phyloP scores from a whole-genome alignment of 2,329 filamentous ascomycete genomes.

The Rutstroemia sp. region DNA sequence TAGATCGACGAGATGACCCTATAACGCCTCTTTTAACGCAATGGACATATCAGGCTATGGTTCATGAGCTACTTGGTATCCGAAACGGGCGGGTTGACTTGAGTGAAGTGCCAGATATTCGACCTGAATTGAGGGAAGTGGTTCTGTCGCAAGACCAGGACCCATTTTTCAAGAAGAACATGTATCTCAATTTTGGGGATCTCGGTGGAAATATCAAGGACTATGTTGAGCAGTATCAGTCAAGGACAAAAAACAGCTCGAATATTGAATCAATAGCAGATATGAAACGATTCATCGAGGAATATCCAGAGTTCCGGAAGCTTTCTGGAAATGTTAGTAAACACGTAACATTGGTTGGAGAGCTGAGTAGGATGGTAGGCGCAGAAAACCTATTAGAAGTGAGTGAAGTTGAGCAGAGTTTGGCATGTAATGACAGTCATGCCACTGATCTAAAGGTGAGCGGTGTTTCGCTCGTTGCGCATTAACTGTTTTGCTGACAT shows the following conservation, averaged over 20 bases:
- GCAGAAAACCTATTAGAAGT: slow-evolving; percentile 88
- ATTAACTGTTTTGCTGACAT: not conserved
- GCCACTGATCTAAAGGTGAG: slow-evolving; percentile 78
- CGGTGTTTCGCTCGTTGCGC: not conserved
- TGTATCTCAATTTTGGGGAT: slow-evolving; percentile 97
- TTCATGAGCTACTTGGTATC: slow-evolving; percentile 91
- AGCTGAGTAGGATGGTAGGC: slow-evolving; percentile 81
- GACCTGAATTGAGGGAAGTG: slow-evolving; percentile 85
- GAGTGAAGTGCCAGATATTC: slow-evolving; percentile 72
- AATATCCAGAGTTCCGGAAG: slow-evolving; percentile 96
- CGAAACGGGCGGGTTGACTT: slow-evolving; percentile 91
- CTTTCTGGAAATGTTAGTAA: slow-evolving; percentile 98
- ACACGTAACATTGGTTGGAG: slow-evolving; percentile 91
- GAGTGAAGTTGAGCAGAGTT: slow-evolving; percentile 91
- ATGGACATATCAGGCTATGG: slow-evolving; percentile 99
- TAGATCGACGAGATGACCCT: slow-evolving; percentile 90
- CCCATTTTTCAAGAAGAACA: slow-evolving; percentile 98
- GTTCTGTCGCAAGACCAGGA: slow-evolving; percentile 95
- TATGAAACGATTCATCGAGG: slow-evolving; percentile 99
- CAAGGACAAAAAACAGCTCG: slow-evolving; percentile 91
- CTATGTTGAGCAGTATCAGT: slow-evolving; percentile 96
- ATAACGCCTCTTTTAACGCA: slow-evolving; percentile 91
- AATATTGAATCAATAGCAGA: slow-evolving; percentile 96
- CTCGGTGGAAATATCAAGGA: slow-evolving; percentile 95
- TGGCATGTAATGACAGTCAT: slow-evolving; percentile 96